Conservation (phyloP, 2,329 filamentous ascomycete species). For the Penicillium sp. region DNA sequence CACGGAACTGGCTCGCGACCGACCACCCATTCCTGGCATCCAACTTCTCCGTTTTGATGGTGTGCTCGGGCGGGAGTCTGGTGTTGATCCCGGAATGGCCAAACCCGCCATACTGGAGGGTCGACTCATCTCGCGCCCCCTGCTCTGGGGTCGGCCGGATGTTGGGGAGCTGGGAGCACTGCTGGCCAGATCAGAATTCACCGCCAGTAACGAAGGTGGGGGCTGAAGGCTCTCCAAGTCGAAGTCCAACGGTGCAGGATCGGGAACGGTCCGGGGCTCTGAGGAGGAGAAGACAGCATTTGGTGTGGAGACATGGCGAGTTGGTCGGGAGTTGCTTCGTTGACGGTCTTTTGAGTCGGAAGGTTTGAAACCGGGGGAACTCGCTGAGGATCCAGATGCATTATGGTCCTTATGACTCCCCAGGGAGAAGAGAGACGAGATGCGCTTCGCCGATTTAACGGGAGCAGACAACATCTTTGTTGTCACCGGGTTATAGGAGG, state of each 20-base stretch:
- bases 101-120: slow-evolving; percentile 37
- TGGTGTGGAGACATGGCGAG: slow-evolving; percentile 37
- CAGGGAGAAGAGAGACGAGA: slow-evolving; percentile 48
- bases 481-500: slow-evolving; percentile 5
- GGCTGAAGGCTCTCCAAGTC: slow-evolving; percentile 36
- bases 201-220: slow-evolving; percentile 41
- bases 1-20: slow-evolving; percentile 34
- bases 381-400: slow-evolving; percentile 27
- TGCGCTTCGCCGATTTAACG: slow-evolving; percentile 45
- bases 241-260: slow-evolving; percentile 26
- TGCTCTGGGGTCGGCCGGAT: slow-evolving; percentile 36
- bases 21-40: slow-evolving; percentile 46
- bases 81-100: slow-evolving; percentile 33
- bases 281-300: slow-evolving; percentile 24
- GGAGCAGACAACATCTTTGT: slow-evolving; percentile 42
- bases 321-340: slow-evolving; percentile 32
- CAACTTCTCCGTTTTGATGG: slow-evolving; percentile 46
- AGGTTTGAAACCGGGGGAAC: slow-evolving; percentile 19
- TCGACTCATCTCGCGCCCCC: slow-evolving; percentile 37
- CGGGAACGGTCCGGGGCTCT: slow-evolving; percentile 27
- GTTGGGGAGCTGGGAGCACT: slow-evolving; percentile 34
- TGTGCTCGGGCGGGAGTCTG: slow-evolving; percentile 36
- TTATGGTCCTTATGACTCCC: slow-evolving; percentile 38
- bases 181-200: slow-evolving; percentile 39
- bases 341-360: slow-evolving; percentile 25